A percentile compares a stretch with the other conserved stretches of the same genome.
phyloP scores from a whole-genome alignment of 106 monocot genomes.

The Dactylorhiza incarnata region DNA sequence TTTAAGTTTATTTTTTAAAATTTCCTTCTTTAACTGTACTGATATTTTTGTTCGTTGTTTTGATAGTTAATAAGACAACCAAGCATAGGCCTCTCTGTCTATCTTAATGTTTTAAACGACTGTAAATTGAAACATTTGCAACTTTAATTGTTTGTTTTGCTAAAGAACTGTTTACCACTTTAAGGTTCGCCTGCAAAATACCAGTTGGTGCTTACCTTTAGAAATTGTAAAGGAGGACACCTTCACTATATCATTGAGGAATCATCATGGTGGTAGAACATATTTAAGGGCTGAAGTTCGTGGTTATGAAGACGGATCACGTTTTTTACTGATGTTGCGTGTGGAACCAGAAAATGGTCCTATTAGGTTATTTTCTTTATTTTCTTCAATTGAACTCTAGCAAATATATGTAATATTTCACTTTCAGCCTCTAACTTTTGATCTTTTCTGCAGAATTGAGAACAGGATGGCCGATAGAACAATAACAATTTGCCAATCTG shows the following conservation, averaged over 20 bases:
- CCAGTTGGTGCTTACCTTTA: slow-evolving; percentile 77
- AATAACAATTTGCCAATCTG: slow-evolving; percentile 57
- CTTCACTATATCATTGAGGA: slow-evolving; percentile 55
- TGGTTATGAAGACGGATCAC: slow-evolving; percentile 95
- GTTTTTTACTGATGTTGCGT: slow-evolving; percentile 76
- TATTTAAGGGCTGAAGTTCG: slow-evolving; percentile 81
- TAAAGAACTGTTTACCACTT: slow-evolving; percentile 12
- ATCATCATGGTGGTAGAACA: slow-evolving; percentile 46
- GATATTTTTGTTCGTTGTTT: background rate
- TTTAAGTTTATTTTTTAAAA: background rate
- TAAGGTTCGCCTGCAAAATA: slow-evolving; percentile 66
- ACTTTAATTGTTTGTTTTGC: slow-evolving; percentile 1
- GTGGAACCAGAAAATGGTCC: slow-evolving; percentile 53
- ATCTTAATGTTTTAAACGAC: background rate
- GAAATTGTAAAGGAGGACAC: slow-evolving; percentile 79
- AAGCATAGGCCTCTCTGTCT: background rate
- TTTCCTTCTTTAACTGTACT: background rate
- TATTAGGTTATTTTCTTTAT: slow-evolving; percentile 52
- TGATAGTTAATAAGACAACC: background rate
- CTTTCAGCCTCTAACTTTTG: background rate
- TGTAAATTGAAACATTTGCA: background rate
- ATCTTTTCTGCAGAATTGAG: slow-evolving; percentile 60
- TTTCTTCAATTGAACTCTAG: background rate
- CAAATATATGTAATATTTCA: background rate
- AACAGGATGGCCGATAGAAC: slow-evolving; percentile 43